Percentiles rank a stretch among this genome's conserved stretches.
These are phyloP conservation scores for Globisporangium apiculatum DNA, from an alignment of 352 stramenopile genomes.

Conservation along the genomic window DNA sequence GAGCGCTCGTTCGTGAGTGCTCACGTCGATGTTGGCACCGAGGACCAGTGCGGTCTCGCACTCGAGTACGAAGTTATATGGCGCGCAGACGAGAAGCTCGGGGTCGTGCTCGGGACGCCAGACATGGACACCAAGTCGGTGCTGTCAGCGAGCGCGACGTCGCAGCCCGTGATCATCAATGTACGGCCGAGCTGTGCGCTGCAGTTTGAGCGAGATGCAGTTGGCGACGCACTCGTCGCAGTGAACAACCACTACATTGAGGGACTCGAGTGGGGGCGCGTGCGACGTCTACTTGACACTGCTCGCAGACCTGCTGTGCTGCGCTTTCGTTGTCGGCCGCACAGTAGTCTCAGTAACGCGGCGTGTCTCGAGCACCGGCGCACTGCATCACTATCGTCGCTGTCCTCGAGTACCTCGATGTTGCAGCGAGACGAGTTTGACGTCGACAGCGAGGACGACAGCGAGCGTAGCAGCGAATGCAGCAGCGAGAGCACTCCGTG, in stretches of 20 bases:
- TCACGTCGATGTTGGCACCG: neutral
- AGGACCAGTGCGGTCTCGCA: neutral
- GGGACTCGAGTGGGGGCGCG: conserved; percentile 15
- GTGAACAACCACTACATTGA: conserved; percentile 27
- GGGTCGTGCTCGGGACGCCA: conserved; percentile 8
- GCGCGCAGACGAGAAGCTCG: conserved; percentile 7
- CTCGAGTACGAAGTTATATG: conserved; percentile 14
- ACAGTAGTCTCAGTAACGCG: neutral
- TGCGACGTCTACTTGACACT: conserved; percentile 25
- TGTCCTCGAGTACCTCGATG: neutral
- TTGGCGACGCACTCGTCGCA: conserved; percentile 29
- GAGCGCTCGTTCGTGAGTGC: neutral
- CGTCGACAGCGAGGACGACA: neutral
- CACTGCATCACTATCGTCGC: conserved; percentile 7
- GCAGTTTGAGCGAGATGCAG: conserved; percentile 20
- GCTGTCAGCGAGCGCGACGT: neutral
- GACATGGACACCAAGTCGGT: neutral
- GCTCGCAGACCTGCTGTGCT: conserved; percentile 30
- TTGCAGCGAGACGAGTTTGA: neutral
- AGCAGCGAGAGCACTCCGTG: neutral
- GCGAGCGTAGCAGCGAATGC: conserved; percentile 5
- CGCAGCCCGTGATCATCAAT: conserved; percentile 4
- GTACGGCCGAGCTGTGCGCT: conserved; percentile 21
- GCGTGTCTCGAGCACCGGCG: conserved; percentile 3
- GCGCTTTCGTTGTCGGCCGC: conserved; percentile 15